Conservation (phyloP, 2,329 filamentous ascomycete species). For the Geosmithia morbida region DNA sequence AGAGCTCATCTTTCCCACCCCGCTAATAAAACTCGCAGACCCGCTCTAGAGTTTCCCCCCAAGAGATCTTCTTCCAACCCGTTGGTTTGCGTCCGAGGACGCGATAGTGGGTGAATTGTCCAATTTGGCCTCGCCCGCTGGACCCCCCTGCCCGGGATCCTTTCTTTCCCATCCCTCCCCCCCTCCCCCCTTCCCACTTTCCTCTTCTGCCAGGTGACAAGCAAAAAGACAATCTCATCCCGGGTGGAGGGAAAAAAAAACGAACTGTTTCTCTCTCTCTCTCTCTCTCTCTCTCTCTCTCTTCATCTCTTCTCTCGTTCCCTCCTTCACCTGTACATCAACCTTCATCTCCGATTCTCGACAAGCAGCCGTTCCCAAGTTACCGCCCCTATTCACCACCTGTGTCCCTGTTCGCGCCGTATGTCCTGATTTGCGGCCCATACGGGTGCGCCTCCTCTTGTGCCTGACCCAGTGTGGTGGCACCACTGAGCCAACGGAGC, state of each 20-base stretch:
- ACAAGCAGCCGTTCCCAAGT: neutral
- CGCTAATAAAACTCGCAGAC: neutral
- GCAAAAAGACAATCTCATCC: too few relatives aligned
- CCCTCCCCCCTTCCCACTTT: neutral
- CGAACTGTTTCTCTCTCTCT: neutral
- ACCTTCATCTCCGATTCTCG: neutral
- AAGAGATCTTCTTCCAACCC: neutral
- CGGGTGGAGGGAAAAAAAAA: too few relatives aligned
- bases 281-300: neutral
- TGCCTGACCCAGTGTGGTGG: neutral
- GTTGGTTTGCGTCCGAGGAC: neutral
- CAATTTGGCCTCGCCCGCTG: neutral
- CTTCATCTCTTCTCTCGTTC: neutral
- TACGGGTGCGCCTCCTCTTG: neutral
- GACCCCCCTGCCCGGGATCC: neutral
- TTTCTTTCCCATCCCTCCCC: neutral
- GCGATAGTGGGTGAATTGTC: neutral
- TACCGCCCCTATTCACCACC: neutral
- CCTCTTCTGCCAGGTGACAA: too few relatives aligned
- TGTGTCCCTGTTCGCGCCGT: neutral
- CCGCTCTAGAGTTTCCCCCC: neutral
- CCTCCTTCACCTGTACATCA: neutral
- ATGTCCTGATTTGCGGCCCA: neutral
- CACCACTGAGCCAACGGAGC: too few relatives aligned
- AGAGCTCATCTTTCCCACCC: neutral